Conservation (phyloP, 768 basidiomycete genomes). For the Mycena amicta region DNA sequence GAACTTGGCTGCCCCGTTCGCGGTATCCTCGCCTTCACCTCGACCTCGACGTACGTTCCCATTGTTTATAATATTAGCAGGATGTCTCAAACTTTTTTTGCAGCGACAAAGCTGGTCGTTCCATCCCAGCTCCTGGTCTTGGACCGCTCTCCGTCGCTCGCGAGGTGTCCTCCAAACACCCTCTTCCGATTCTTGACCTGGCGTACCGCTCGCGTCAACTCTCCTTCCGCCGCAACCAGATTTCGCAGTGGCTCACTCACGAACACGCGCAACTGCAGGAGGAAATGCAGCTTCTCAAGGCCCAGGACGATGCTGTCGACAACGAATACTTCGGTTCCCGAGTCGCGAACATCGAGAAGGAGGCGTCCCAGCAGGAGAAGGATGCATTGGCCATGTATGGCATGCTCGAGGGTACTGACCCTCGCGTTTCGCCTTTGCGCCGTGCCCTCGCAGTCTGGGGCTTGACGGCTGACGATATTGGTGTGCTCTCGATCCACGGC, state of each 20-base stretch:
- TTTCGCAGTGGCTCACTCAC: conserved; percentile 90
- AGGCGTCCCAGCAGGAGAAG: conserved; percentile 90
- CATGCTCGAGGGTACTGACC: conserved; percentile 89
- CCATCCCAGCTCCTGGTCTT: conserved; percentile 94
- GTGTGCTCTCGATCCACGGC: conserved; percentile 86
- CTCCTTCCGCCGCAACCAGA: conserved; percentile 91
- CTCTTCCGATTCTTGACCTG: conserved; percentile 79
- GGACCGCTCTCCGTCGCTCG: conserved; percentile 90
- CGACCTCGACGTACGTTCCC: conserved; percentile 83
- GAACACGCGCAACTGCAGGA: conserved; percentile 84
- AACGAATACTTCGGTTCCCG: conserved; percentile 76
- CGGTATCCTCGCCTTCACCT: conserved; percentile 92
- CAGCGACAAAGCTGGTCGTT: conserved; percentile 98
- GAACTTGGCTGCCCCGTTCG: conserved; percentile 94
- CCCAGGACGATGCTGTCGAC: conserved; percentile 51
- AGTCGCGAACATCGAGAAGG: conserved; percentile 83
- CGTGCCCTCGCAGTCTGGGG: conserved; percentile 98
- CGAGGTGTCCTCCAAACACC: conserved; percentile 77
- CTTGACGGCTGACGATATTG: conserved; percentile 89
- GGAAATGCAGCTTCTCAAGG: conserved; percentile 68
- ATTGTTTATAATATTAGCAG: not conserved
- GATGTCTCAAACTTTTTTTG: conserved; percentile 9
- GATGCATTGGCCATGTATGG: conserved; percentile 93
- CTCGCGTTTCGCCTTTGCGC: conserved; percentile 86
- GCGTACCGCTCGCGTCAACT: conserved; percentile 93